phyloP scores from a whole-genome alignment of 2,329 filamentous ascomycete genomes.

The Penicillium sumatraense region DNA sequence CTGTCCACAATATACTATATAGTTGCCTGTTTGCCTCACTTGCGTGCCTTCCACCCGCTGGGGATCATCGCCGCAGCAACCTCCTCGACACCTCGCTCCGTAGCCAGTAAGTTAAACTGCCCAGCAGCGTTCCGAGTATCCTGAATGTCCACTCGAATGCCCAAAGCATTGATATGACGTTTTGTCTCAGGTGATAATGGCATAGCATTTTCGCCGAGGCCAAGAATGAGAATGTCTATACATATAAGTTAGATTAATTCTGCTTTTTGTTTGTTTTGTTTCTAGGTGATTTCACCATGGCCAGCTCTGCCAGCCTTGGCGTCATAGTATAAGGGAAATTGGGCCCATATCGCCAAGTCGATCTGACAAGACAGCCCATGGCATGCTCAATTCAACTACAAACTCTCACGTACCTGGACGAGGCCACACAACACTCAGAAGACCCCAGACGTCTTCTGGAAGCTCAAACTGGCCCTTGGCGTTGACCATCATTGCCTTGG shows the following conservation, averaged over 20 bases:
- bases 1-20: neutral
- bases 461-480: slow-evolving; percentile 81
- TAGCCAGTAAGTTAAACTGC: slow-evolving; percentile 94
- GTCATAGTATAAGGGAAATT: neutral
- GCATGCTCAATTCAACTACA: slow-evolving; percentile 1
- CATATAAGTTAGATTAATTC: slow-evolving; percentile 5
- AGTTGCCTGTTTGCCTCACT: neutral
- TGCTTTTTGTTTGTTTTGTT: too few species aligned
- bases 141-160: slow-evolving; percentile 83
- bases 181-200: slow-evolving; percentile 78
- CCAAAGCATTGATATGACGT: slow-evolving; percentile 72
- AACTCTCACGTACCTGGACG: slow-evolving; percentile 71
- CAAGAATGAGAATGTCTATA: slow-evolving; percentile 84
- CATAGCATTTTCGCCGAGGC: slow-evolving; percentile 73
- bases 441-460: slow-evolving; percentile 69
- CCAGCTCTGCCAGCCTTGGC: too few species aligned
- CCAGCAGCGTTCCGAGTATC: slow-evolving; percentile 93
- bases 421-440: slow-evolving; percentile 81
- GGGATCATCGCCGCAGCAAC: slow-evolving; percentile 89
- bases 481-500: slow-evolving; percentile 65
- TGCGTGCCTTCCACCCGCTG: slow-evolving; percentile 71
- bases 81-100: slow-evolving; percentile 82
- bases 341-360: slow-evolving; percentile 6
- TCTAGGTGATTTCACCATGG: too few species aligned
- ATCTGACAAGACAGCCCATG: slow-evolving; percentile 2